Conservation (phyloP, 2,329 filamentous ascomycete species). For the Cladosporium sp. region DNA sequence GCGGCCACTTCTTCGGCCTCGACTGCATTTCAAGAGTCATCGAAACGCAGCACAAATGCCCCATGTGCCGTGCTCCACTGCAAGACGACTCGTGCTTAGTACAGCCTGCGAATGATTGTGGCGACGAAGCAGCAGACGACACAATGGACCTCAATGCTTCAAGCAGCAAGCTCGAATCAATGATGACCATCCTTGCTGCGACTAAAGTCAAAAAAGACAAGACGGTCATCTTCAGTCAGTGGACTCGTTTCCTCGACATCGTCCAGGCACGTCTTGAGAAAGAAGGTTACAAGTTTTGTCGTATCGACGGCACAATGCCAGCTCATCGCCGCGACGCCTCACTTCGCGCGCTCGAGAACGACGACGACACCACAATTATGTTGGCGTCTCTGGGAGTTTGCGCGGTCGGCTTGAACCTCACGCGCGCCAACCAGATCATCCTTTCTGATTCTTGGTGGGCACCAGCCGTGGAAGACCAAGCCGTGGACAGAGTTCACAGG, state of each 20-base stretch:
- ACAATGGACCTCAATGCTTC: constrained; percentile 54
- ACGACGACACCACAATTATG: constrained; percentile 67
- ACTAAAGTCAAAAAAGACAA: constrained; percentile 61
- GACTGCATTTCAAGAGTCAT: constrained; percentile 72
- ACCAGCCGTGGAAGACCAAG: constrained; percentile 87
- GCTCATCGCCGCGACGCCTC: constrained; percentile 66
- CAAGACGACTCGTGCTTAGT: constrained; percentile 57
- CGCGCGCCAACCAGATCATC: constrained; percentile 80
- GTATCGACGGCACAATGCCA: constrained; percentile 78
- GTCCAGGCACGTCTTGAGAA: constrained; percentile 64
- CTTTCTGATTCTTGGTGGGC: constrained; percentile 88
- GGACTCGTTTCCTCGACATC: constrained; percentile 70
- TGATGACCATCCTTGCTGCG: constrained; percentile 70
- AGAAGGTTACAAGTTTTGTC: constrained; percentile 59
- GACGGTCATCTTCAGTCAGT: constrained; percentile 71
- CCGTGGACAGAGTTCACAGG: constrained; percentile 80
- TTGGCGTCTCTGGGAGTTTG: constrained; percentile 79
- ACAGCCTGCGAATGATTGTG: constrained; percentile 54
- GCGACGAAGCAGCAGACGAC: constrained; percentile 45
- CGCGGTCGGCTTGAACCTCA: constrained; percentile 80
- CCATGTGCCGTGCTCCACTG: constrained; percentile 73
- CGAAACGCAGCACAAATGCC: constrained; percentile 72
- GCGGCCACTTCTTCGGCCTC: constrained; percentile 74
- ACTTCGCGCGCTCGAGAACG: constrained; percentile 62
- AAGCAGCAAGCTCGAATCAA: constrained; percentile 77